Base-by-base conservation (phyloP, 2,329 filamentous ascomycete species). In the Fusarium begoniae region DNA sequence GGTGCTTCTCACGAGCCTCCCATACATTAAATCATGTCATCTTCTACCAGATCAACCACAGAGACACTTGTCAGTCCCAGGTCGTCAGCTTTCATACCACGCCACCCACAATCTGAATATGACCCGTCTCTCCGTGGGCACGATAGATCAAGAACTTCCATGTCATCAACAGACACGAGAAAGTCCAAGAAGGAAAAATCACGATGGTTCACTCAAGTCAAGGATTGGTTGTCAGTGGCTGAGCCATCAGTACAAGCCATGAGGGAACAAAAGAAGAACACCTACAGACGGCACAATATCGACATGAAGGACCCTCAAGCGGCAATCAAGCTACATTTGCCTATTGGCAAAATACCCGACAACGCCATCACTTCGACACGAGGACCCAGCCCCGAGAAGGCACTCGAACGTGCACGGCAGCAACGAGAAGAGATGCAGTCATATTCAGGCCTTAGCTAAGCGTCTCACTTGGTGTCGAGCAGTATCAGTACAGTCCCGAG, bases 231-330 rank as follows among this genome's bases (percentile, higher is more conserved):
- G 13, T 81, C 82, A 4, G 81, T 83, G 28, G 86, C 84, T 54
- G 87, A 89, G 70, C 87, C 87, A 17, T 88, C 87, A 1, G 81
- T 82, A 4, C 84, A 86, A 50, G 87, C 86, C 3, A 80, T 87
- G 72, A 86, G 84, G 72, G 78, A 84, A 20, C 85, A 87, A 70
- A 85, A 84, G 73, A 83, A 81, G 59, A 81, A 82, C 20, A 80
- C 82, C 3, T 87, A 82, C 70, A 80, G 82, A 53, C 84, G 81
- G 47, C 83, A 85, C n/a, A 85, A 85, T 26, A 78, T 88, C 57
- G 78, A 84, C 24, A 79, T 79, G 51, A 81, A 83, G 30, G 85
- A 87, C 53, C 85, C 86, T 9, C 77, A 79, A 22, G 84, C 85
- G 15, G 84, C 81, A 37, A 82, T 80, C 30, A 88, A 87, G 74